Base-by-base conservation (phyloP, 2,329 filamentous ascomycete species). In the Xylariales sp. region DNA sequence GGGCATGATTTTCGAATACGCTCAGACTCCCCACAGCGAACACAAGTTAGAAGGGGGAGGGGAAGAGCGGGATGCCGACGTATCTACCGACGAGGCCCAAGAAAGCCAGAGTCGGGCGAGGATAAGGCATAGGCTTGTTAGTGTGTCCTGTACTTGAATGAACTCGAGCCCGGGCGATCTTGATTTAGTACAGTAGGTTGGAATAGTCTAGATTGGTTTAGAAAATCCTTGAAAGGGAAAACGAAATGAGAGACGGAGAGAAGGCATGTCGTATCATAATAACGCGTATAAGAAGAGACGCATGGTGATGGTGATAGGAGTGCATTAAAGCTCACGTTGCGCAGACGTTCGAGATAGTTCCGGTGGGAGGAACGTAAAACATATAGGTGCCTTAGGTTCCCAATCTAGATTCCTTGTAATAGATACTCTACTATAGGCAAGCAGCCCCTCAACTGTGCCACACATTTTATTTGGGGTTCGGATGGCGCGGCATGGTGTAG, bases 1-100 rank as follows among this genome's bases (percentile, higher is more conserved):
- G 0, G 94, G 92, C 1, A 79, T 97, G 66, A 84, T 97, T 2
- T 87, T 97, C 43, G 87, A 91, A 73, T 32, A 46, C 3, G 48
- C 48, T 23, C 64, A 48, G 16, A 2, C 23, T 23, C 23, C 23
- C 12, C 30, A 10, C 39, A 5, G 23, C 23, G 39, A 30, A 32
- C 28, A 50, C 3, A 5, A n/a, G 8, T 32, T 52, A 32, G 53
- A 62, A 36, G 34, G 12, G n/a, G 43, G 14, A 58, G 30, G 12
- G 39, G 39, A 59, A 50, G 54, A 46, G 8, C 32, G 6, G 18
- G 49, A 66, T 7, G 16, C 10, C 3, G 30, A 18, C 28, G 28
- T 12, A 1, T 9, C 36, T 67, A 55, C 41, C 36, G 14, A 65
- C 59, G 55, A 53, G 48, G 8, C 0, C 23, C 10, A 41, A 36